Evolutionary conservation across 108 stramenopile genomes (phyloP).

Genomic region (Phaeodactylum tricornutum): DNA sequence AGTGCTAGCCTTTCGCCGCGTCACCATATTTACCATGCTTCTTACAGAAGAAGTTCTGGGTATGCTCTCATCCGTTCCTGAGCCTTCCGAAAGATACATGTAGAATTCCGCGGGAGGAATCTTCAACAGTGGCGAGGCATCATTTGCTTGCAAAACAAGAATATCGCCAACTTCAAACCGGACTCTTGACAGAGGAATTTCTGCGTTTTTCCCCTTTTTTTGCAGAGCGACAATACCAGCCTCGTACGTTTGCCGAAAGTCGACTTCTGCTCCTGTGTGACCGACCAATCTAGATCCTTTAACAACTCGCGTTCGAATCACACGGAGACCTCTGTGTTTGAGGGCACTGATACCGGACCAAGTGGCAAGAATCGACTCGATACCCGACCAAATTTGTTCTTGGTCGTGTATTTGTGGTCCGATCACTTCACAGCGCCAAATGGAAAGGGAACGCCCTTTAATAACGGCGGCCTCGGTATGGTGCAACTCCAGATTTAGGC

Average conservation of each 20-base stretch:
- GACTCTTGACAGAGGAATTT: constrained; percentile 22
- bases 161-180: constrained; percentile 50
- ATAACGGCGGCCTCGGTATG: constrained; percentile 74
- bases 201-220: constrained; percentile 44
- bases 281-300: constrained; percentile 44
- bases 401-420: constrained; percentile 32
- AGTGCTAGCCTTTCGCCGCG: too few species aligned
- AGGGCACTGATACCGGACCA: constrained; percentile 37
- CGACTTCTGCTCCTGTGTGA: constrained; percentile 31
- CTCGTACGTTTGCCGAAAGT: constrained; percentile 57
- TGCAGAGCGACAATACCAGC: constrained; percentile 66
- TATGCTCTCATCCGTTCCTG: too few species aligned
- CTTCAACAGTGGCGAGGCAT: constrained; percentile 59
- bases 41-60: too few species aligned
- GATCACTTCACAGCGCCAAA: constrained; percentile 70
- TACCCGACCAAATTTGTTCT: constrained; percentile 42
- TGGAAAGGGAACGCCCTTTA: constrained; percentile 45
- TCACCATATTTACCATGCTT: too few species aligned
- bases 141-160: constrained; percentile 54
- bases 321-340: constrained; percentile 49
- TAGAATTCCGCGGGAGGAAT: constrained; percentile 55
- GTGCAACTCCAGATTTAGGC: constrained; percentile 43
- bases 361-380: constrained; percentile 31
- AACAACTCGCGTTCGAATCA: constrained; percentile 59
- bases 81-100: too few species aligned